Conservation (phyloP, 148 eudicot species). For the Diospyros lotus region DNA sequence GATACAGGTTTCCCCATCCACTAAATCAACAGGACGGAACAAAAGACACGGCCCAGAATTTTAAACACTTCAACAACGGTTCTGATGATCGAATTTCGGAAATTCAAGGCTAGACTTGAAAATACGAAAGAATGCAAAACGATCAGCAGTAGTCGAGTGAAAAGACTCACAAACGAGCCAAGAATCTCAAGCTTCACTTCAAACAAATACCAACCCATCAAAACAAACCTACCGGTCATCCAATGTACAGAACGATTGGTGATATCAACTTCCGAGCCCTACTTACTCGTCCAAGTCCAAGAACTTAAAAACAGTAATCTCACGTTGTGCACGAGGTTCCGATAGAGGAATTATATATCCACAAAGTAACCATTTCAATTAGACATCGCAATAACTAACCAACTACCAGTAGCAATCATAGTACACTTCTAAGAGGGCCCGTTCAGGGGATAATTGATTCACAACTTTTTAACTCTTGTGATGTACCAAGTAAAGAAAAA, state of each 20-base stretch:
- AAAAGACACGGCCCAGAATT: too few relatives aligned
- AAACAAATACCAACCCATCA: background rate
- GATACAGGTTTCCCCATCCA: too few relatives aligned
- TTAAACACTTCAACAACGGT: background rate
- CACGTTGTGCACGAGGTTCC: too few relatives aligned
- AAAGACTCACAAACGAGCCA: background rate
- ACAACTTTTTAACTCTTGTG: background rate
- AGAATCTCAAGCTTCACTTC: conserved; percentile 1
- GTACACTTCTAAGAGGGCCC: background rate
- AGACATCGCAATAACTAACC: background rate
- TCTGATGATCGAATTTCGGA: background rate
- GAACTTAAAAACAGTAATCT: background rate
- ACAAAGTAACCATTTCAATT: too few relatives aligned
- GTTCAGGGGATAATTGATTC: background rate
- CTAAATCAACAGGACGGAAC: too few relatives aligned
- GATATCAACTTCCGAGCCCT: background rate
- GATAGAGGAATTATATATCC: too few relatives aligned
- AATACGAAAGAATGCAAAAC: background rate
- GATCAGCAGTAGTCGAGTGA: background rate
- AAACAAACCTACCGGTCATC: conserved; percentile 13
- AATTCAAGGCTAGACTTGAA: background rate
- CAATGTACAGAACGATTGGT: conserved; percentile 11
- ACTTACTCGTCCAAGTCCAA: background rate
- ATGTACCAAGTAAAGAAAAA: background rate
- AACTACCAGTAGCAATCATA: background rate